These are phyloP conservation scores for Ampelomyces quisqualis DNA, from an alignment of 2,329 filamentous ascomycete genomes.

Conservation along the genomic window DNA sequence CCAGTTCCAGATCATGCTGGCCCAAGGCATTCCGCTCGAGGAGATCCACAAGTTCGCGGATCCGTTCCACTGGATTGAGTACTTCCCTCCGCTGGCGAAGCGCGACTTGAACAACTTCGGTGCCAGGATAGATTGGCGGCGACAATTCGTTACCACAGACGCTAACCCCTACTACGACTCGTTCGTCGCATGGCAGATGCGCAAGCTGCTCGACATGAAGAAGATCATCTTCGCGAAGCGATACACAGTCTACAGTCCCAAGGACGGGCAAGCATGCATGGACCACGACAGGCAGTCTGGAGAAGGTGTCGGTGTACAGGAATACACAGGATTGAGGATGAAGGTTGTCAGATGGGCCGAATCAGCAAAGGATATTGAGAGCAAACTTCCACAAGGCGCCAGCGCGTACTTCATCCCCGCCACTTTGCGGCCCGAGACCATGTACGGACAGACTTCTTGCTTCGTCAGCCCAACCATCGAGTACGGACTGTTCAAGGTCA, in stretches of 20 bases:
- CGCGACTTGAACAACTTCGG: slow-evolving; percentile 81
- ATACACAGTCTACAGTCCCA: slow-evolving; percentile 87
- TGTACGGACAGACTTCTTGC: slow-evolving; percentile 97
- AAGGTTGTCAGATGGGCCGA: slow-evolving; percentile 88
- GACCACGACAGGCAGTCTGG: slow-evolving; percentile 81
- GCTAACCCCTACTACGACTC: slow-evolving; percentile 96
- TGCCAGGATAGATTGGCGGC: slow-evolving; percentile 86
- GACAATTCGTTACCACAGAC: slow-evolving; percentile 91
- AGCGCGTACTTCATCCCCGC: slow-evolving; percentile 89
- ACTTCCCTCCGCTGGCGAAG: slow-evolving; percentile 82
- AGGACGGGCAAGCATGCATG: slow-evolving; percentile 84
- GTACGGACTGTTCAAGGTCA: slow-evolving; percentile 83
- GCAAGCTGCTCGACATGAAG: slow-evolving; percentile 78
- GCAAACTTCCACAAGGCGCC: slow-evolving; percentile 74
- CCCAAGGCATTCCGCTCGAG: slow-evolving; percentile 79
- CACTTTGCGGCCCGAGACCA: slow-evolving; percentile 91
- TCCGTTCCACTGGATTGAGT: slow-evolving; percentile 85
- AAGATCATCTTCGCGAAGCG: slow-evolving; percentile 94
- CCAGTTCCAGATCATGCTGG: slow-evolving; percentile 92
- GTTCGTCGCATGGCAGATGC: slow-evolving; percentile 98
- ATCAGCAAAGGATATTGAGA: slow-evolving; percentile 67
- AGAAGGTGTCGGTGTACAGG: slow-evolving; percentile 80
- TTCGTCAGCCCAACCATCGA: slow-evolving; percentile 88
- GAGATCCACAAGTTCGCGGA: slow-evolving; percentile 95
- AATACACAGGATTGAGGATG: slow-evolving; percentile 91